Evolutionary conservation across 441 rosid species (phyloP), one percentile per base, ranked within the genome.

Genomic region (Bocquillonia castaneifolia): DNA sequence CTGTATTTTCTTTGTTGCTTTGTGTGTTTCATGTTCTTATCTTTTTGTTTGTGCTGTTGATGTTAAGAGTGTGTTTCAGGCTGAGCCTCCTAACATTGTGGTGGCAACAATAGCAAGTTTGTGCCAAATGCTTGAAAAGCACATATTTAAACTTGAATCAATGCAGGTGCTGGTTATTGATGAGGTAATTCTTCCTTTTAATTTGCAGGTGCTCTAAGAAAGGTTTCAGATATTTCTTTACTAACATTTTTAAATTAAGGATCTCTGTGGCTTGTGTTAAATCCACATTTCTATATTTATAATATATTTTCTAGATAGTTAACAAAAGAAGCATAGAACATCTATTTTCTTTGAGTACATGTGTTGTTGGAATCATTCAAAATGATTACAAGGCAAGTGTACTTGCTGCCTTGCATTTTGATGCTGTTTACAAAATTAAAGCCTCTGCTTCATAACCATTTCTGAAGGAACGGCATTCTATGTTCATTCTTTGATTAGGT

Each of bases 41-140:
- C 5, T 60, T 18, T 28, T 22, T 54, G 6, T 3, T 17, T 26
- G 28, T 20, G 13, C 2, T 31, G 28, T 52, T 20, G 8, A 34
- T 59, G n/a, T 47, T 66, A 53, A 57, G 69, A 57, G 31, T 59
- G 22, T 70, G 47, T 74, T 71, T 79, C 90, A 91, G 97, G 97
- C 96, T 45, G 98, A 93, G 69, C 96, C 98, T 22, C 97, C 98
- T n/a, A 74, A 80, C 28, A 77, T 91, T 47, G 85, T 91, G 58
- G 97, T 93, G 60, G 96, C 98, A 67, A 93, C 96, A 9, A 85
- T 91, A 39, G 78, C 79, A 71, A 86, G 97, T 73, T 81, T 84
- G 78, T 89, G 91, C 84, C 93, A 81, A 65, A 85, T 88, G 95
- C 83, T 93, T 64, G 95, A 89, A 64, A 93, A 83, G 75, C 87